phyloP scores from a whole-genome alignment of 2,329 filamentous ascomycete genomes.

The Fusarium xyrophilum region DNA sequence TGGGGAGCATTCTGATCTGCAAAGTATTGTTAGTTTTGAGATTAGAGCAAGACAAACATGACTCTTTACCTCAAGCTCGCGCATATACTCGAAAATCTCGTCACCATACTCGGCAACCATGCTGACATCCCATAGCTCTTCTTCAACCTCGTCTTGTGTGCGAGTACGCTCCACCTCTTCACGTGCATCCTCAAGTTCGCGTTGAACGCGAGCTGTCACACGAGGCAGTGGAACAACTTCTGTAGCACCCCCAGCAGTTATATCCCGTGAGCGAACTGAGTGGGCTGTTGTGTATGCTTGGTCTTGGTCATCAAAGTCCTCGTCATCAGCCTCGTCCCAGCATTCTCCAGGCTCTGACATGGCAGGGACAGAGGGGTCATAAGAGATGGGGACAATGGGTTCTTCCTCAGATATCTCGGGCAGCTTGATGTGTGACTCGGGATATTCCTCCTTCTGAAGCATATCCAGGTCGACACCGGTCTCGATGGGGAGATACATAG shows the following conservation, averaged over 20 bases:
- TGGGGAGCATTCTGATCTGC: constrained; percentile 81
- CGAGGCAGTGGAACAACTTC: constrained; percentile 72
- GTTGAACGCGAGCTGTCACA: constrained; percentile 70
- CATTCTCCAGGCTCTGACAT: constrained; percentile 67
- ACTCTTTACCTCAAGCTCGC: constrained; percentile 76
- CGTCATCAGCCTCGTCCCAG: constrained; percentile 81
- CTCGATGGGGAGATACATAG: constrained; percentile 39
- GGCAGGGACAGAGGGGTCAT: constrained; percentile 36
- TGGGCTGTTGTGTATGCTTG: constrained; percentile 80
- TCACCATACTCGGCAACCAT: constrained; percentile 98
- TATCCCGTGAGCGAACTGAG: constrained; percentile 74
- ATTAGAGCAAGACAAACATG: not conserved
- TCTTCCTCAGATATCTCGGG: constrained; percentile 45
- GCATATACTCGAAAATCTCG: constrained; percentile 95
- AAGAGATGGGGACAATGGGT: constrained; percentile 29
- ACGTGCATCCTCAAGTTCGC: constrained; percentile 73
- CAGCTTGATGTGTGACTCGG: constrained; percentile 40
- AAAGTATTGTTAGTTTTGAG: constrained; percentile 35
- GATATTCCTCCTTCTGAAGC: constrained; percentile 36
- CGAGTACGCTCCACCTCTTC: constrained; percentile 72
- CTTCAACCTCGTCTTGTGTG: constrained; percentile 78
- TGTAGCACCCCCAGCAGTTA: constrained; percentile 59
- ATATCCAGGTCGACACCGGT: constrained; percentile 35
- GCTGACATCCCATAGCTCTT: constrained; percentile 90
- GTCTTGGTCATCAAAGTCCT: constrained; percentile 63